Percentiles rank a stretch among this genome's conserved stretches.
Conservation (phyloP, 768 basidiomycete genomes). For the Tulasnella calospora region DNA sequence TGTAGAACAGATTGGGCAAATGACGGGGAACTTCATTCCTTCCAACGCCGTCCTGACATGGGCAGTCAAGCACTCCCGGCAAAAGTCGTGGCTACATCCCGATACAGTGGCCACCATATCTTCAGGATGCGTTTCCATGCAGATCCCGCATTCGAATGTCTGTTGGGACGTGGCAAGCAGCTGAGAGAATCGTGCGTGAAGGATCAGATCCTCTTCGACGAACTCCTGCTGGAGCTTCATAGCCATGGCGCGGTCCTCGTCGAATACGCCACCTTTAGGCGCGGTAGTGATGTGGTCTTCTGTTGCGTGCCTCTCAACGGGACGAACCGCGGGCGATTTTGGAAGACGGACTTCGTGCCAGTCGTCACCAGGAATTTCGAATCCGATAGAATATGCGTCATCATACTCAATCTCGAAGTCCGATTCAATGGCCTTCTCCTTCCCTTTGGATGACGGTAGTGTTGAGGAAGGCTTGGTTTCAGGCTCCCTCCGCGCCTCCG, state of each 20-base stretch:
- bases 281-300: not conserved
- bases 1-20: conserved; percentile 54
- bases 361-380: not conserved
- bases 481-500: not conserved
- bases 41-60: conserved; percentile 47
- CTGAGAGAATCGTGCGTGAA: not conserved
- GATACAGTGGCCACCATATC: conserved; percentile 43
- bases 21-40: conserved; percentile 54
- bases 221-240: not conserved
- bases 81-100: conserved; percentile 50
- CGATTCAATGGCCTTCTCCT: not conserved
- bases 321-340: not conserved
- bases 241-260: not conserved
- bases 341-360: not conserved
- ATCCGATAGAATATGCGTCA: not conserved
- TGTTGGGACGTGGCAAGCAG: not conserved
- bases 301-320: not conserved
- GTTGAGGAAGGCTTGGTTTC: not conserved
- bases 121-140: conserved; percentile 47
- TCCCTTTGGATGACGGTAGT: not conserved
- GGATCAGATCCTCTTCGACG: not conserved
- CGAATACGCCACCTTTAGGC: not conserved
- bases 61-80: conserved; percentile 48
- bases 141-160: conserved; percentile 52
- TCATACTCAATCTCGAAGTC: not conserved